Percentiles rank a stretch among this genome's conserved stretches.
phyloP scores from a whole-genome alignment of 495 filamentous ascomycete species.

The Penicillium subrubescens region DNA sequence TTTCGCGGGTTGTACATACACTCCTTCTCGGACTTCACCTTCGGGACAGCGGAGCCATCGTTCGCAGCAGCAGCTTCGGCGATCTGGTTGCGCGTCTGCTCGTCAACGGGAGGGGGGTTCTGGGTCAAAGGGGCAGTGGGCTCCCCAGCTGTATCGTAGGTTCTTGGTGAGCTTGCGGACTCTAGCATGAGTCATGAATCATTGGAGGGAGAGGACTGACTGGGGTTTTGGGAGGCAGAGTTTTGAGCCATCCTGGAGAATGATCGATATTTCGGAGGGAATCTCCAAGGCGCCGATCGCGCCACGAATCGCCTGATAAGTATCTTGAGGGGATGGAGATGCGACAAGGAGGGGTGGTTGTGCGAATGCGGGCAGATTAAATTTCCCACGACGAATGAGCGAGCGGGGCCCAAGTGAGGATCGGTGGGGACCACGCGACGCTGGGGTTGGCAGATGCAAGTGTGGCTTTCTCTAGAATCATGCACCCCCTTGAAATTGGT shows the following conservation, averaged over 20 bases:
- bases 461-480: not conserved
- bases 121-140: slow-evolving; percentile 52
- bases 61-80: slow-evolving; percentile 43
- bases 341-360: slow-evolving; percentile 36
- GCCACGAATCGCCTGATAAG: slow-evolving; percentile 52
- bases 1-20: slow-evolving; percentile 35
- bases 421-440: slow-evolving; percentile 29
- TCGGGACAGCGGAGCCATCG: slow-evolving; percentile 47
- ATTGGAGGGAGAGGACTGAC: slow-evolving; percentile 34
- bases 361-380: slow-evolving; percentile 40
- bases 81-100: slow-evolving; percentile 50
- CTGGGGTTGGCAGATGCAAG: slow-evolving; percentile 16
- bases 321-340: slow-evolving; percentile 43
- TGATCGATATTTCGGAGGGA: slow-evolving; percentile 46
- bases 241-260: slow-evolving; percentile 62
- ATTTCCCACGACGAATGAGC: slow-evolving; percentile 39
- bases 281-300: slow-evolving; percentile 53
- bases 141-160: slow-evolving; percentile 49
- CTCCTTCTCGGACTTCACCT: slow-evolving; percentile 65
- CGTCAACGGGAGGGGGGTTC: slow-evolving; percentile 48
- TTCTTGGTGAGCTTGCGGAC: slow-evolving; percentile 11
- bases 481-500: not conserved
- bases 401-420: slow-evolving; percentile 30
- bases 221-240: slow-evolving; percentile 57
- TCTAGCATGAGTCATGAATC: slow-evolving; percentile 23